Conservation (phyloP, 1,284 basidiomycete species). For the Leccinum laetum region DNA sequence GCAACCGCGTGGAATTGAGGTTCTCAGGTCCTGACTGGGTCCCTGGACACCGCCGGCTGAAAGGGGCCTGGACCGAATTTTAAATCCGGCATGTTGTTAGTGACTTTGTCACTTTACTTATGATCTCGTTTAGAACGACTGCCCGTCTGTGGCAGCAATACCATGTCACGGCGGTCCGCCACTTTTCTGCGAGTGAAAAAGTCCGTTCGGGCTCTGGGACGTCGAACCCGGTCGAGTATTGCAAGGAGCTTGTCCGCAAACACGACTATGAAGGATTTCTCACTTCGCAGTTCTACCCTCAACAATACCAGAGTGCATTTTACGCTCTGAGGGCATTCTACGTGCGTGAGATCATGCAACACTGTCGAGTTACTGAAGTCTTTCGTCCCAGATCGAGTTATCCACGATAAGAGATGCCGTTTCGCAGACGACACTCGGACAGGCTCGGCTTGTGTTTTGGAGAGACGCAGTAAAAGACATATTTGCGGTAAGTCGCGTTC, state of each 20-base stretch:
- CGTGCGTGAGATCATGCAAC: constrained; percentile 46
- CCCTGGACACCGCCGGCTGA: constrained; percentile 26
- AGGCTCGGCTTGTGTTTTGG: constrained; percentile 95
- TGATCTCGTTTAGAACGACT: constrained; percentile 21
- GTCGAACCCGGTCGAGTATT: constrained; percentile 57
- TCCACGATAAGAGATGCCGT: constrained; percentile 81
- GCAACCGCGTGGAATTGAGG: neutral
- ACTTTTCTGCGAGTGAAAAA: constrained; percentile 14
- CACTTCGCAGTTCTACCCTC: constrained; percentile 77
- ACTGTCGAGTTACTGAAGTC: constrained; percentile 9
- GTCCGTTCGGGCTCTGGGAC: constrained; percentile 23
- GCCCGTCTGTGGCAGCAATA: constrained; percentile 8
- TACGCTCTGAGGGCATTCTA: constrained; percentile 88
- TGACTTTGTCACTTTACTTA: constrained; percentile 5
- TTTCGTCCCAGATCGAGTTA: constrained; percentile 70
- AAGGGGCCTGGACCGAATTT: constrained; percentile 1
- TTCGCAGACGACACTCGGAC: constrained; percentile 78
- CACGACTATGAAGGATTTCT: constrained; percentile 85
- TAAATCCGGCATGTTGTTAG: neutral
- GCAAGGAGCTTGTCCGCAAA: constrained; percentile 66
- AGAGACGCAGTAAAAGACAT: constrained; percentile 80
- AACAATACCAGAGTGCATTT: constrained; percentile 63
- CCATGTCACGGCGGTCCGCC: constrained; percentile 8
- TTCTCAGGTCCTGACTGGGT: constrained; percentile 11
- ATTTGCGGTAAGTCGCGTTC: constrained; percentile 52